Conservation (phyloP, 208 protist genomes). For the Acanthamoeba healyi region DNA sequence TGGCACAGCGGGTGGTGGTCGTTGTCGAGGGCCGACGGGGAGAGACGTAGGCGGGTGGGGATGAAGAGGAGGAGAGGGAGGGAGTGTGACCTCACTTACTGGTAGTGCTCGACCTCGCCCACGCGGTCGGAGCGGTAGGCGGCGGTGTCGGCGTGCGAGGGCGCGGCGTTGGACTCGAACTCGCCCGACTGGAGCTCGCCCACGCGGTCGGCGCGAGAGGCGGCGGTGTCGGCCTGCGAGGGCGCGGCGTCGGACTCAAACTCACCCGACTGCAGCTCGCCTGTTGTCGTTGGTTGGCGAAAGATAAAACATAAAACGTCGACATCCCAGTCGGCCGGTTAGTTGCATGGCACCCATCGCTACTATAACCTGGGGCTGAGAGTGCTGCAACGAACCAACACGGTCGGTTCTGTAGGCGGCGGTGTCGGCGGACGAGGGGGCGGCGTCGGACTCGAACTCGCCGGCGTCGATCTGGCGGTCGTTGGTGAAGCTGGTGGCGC, state of each 20-base stretch:
- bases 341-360: no score
- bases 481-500: conserved; percentile 10
- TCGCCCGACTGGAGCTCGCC: conserved; percentile 43
- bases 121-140: neutral
- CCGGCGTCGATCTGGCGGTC: conserved; percentile 5
- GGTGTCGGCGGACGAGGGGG: conserved; percentile 52
- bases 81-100: neutral
- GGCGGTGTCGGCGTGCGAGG: conserved; percentile 22
- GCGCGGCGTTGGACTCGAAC: conserved; percentile 45
- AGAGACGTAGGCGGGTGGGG: neutral
- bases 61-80: no score
- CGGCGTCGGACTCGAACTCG: conserved; percentile 45
- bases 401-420: neutral
- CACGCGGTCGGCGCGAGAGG: neutral
- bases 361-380: neutral
- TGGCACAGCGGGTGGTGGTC: neutral
- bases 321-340: no score
- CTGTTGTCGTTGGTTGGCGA: no score
- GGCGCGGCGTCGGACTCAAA: conserved; percentile 19
- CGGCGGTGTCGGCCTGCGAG: conserved; percentile 38
- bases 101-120: conserved; percentile 28
- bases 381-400: neutral
- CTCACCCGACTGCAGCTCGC: conserved; percentile 42
- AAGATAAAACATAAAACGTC: no score
- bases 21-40: neutral